A percentile compares a stretch with the other conserved stretches of the same genome.
These are phyloP conservation scores for Fusarium avenaceum DNA, from an alignment of 2,329 filamentous ascomycete species.

Conservation along the genomic window DNA sequence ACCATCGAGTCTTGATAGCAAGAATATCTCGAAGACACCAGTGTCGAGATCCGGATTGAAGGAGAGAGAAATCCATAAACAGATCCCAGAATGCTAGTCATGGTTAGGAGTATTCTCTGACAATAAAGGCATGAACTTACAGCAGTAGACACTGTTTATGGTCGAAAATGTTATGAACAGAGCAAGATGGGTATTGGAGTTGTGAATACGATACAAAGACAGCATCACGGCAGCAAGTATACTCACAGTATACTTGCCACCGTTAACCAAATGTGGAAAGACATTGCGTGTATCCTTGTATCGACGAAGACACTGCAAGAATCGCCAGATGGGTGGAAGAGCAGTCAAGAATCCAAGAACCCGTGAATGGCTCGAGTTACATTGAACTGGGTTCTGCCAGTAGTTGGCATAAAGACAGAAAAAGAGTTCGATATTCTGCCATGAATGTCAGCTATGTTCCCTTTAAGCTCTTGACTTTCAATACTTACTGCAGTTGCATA, in stretches of 20 bases:
- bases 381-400: conserved; percentile 80
- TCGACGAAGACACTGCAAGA: conserved; percentile 89
- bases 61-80: conserved; percentile 95
- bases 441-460: conserved; percentile 18
- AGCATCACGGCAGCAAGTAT: conserved; percentile 84
- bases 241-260: conserved; percentile 89
- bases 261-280: conserved; percentile 94
- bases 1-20: conserved; percentile 82
- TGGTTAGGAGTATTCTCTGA: conserved; percentile 13
- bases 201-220: conserved; percentile 84
- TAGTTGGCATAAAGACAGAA: conserved; percentile 90
- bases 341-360: conserved; percentile 87
- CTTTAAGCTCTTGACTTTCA: background rate
- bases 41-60: conserved; percentile 79
- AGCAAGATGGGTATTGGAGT: conserved; percentile 68
- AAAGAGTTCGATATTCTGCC: conserved; percentile 88
- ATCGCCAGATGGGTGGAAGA: conserved; percentile 89
- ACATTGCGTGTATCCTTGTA: conserved; percentile 87
- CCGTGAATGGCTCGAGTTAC: conserved; percentile 88
- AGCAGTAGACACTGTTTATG: conserved; percentile 87
- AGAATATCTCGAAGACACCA: conserved; percentile 81
- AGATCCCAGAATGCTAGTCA: conserved; percentile 87
- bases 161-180: conserved; percentile 84
- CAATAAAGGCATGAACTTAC: conserved; percentile 59
- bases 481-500: conserved; percentile 85